Evolutionary conservation across 768 basidiomycete genomes (phyloP).

Genomic region (Suillus americanus): DNA sequence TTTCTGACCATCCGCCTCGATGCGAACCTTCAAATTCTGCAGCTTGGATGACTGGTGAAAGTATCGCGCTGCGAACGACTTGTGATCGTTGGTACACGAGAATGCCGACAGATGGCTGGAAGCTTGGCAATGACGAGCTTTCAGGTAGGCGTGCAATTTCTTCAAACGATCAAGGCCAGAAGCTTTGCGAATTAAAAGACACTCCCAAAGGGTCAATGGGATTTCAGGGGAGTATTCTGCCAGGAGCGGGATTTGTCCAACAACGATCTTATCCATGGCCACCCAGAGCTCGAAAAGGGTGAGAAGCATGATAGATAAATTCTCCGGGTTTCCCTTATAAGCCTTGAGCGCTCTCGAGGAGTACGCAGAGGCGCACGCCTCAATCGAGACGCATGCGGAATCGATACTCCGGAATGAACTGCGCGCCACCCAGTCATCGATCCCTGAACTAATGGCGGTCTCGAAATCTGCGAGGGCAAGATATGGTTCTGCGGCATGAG

Average conservation of each 20-base stretch:
- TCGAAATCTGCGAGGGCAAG: conserved; percentile 39
- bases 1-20: conserved; percentile 28
- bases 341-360: conserved; percentile 20
- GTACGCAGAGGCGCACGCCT: conserved; percentile 28
- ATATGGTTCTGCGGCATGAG: conserved; percentile 13
- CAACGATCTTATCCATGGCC: conserved; percentile 29
- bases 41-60: conserved; percentile 26
- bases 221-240: conserved; percentile 35
- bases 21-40: conserved; percentile 25
- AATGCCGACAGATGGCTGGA: conserved; percentile 34
- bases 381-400: conserved; percentile 20
- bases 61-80: conserved; percentile 36
- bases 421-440: conserved; percentile 35
- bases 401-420: conserved; percentile 8
- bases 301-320: conserved; percentile 43
- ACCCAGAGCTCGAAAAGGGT: conserved; percentile 38
- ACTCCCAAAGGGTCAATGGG: conserved; percentile 24
- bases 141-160: conserved; percentile 31
- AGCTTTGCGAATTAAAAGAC: conserved; percentile 29
- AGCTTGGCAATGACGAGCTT: conserved; percentile 23
- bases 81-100: conserved; percentile 11
- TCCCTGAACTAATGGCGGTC: conserved; percentile 24
- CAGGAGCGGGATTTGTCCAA: conserved; percentile 27
- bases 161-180: conserved; percentile 28
- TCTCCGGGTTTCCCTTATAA: conserved; percentile 38